Conservation (phyloP, 345 rosid species). For the Salix koriyanagi region DNA sequence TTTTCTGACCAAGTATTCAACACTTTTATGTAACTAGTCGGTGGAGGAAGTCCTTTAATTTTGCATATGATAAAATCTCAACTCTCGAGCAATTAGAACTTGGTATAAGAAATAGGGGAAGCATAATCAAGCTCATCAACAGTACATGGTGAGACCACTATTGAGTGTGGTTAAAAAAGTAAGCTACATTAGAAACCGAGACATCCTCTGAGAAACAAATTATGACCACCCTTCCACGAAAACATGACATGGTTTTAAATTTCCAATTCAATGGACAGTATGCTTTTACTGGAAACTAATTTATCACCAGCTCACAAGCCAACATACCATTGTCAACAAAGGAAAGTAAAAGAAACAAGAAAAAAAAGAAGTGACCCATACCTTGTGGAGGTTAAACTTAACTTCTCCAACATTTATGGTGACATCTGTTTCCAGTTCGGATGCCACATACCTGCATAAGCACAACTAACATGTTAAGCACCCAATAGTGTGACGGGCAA, state of each 20-base stretch:
- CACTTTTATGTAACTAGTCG: not conserved
- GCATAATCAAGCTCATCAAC: not conserved
- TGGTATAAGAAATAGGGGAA: not conserved
- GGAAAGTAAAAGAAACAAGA: not conserved
- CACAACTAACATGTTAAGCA: slow-evolving; percentile 19
- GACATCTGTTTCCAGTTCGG: slow-evolving; percentile 75
- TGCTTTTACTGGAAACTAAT: not conserved
- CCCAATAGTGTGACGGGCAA: slow-evolving; percentile 1
- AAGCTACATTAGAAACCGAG: too few relatives aligned
- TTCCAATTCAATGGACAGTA: not conserved
- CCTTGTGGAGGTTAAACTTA: slow-evolving; percentile 89
- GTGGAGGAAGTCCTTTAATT: not conserved
- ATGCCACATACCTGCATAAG: slow-evolving; percentile 54
- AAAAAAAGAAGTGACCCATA: slow-evolving; percentile 5
- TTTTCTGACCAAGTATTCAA: not conserved
- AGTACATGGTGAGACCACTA: not conserved
- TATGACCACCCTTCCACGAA: not conserved
- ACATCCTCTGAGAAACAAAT: not conserved
- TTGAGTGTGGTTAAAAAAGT: not conserved
- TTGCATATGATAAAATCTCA: not conserved
- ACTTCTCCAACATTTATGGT: slow-evolving; percentile 63
- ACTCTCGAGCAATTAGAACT: not conserved
- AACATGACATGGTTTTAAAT: not conserved
- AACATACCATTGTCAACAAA: not conserved
- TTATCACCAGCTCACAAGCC: not conserved